Conservation (phyloP, 2,329 filamentous ascomycete genomes). For the Ilyonectria destructans region DNA sequence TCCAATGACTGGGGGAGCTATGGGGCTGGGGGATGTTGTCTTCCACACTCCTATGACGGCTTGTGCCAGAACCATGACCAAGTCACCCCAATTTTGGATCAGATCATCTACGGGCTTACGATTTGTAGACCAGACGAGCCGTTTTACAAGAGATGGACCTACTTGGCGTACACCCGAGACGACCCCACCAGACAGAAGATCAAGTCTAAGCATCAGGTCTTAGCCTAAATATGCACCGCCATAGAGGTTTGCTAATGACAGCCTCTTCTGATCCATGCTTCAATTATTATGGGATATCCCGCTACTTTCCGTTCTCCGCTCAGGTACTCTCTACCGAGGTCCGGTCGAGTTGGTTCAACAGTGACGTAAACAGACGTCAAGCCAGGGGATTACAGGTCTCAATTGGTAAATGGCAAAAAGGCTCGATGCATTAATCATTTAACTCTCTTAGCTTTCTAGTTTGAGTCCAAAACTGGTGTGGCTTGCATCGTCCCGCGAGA, state of each 20-base stretch:
- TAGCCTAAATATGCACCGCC: no score
- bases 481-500: slow-evolving; percentile 15
- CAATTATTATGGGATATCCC: no score
- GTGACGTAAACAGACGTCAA: slow-evolving; percentile 15
- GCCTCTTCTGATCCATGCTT: no score
- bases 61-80: slow-evolving; percentile 9
- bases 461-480: slow-evolving; percentile 18
- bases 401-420: neutral
- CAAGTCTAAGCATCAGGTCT: neutral
- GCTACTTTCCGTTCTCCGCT: no score
- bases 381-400: neutral
- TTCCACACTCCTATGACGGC: slow-evolving; percentile 20
- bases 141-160: slow-evolving; percentile 3
- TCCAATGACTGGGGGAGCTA: slow-evolving; percentile 11
- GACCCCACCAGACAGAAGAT: slow-evolving; percentile 12
- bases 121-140: slow-evolving; percentile 19
- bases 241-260: no score
- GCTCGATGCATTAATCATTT: neutral
- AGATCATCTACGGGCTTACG: slow-evolving; percentile 15
- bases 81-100: neutral
- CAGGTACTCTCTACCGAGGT: neutral
- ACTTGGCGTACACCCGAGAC: neutral
- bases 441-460: neutral
- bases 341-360: neutral
- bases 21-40: slow-evolving; percentile 17